Conservation (phyloP, 306 rosid species). For the Acmispon strigosus region DNA sequence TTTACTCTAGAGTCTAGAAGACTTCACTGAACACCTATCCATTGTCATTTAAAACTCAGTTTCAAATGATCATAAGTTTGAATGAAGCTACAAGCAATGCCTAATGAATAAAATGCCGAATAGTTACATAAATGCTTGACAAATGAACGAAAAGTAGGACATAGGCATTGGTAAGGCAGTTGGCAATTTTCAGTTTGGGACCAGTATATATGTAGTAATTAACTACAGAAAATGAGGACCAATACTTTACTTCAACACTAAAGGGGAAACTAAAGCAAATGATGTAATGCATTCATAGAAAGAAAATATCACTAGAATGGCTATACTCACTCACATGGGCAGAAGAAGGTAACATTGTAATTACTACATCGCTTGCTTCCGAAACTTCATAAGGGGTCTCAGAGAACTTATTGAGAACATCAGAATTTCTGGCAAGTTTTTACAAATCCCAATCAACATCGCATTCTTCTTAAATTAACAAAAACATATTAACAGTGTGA, state of each 20-base stretch:
- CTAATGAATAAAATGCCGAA: too few species aligned
- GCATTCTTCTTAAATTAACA: neutral
- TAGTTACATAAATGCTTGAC: too few species aligned
- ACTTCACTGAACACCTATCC: neutral
- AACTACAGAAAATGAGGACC: too few species aligned
- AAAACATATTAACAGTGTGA: slow-evolving; percentile 1
- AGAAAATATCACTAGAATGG: neutral
- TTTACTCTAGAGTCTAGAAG: neutral
- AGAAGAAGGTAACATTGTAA: slow-evolving; percentile 93
- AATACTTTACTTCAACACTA: too few species aligned
- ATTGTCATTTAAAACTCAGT: too few species aligned
- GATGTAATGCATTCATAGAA: neutral
- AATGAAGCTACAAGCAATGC: too few species aligned
- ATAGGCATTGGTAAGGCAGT: too few species aligned
- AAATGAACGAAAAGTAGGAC: too few species aligned
- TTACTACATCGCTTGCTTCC: slow-evolving; percentile 77
- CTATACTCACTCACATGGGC: slow-evolving; percentile 71
- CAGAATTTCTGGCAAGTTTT: slow-evolving; percentile 48
- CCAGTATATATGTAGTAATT: too few species aligned
- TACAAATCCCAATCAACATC: neutral
- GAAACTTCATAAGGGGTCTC: slow-evolving; percentile 74
- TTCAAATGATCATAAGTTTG: too few species aligned
- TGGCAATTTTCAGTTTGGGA: too few species aligned
- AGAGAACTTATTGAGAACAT: slow-evolving; percentile 53
- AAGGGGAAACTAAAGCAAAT: neutral